Conservation (phyloP, 345 rosid genomes). For the Nephelium lappaceum region DNA sequence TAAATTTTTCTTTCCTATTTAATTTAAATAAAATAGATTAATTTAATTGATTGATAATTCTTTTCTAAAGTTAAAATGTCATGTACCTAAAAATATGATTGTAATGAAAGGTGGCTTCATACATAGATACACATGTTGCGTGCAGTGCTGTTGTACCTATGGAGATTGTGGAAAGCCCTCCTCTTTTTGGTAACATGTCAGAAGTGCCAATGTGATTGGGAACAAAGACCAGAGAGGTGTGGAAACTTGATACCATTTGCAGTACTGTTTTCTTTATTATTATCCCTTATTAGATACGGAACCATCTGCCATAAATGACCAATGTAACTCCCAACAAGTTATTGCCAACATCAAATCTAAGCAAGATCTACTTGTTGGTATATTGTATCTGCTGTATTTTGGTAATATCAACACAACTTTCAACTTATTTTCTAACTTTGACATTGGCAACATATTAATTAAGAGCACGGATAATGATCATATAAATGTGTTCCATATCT, state of each 20-base stretch:
- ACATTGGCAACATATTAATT: too few species aligned
- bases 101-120: too few species aligned
- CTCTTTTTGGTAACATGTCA: constrained; percentile 4
- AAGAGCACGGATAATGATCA: background rate
- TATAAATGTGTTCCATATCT: background rate
- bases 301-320: background rate
- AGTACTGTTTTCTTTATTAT: background rate
- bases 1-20: too few species aligned
- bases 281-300: too few species aligned
- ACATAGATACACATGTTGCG: too few species aligned
- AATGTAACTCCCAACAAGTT: background rate
- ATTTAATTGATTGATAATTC: too few species aligned
- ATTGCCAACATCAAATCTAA: constrained; percentile 10
- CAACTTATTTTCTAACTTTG: too few species aligned
- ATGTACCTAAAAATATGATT: too few species aligned
- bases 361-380: constrained; percentile 3
- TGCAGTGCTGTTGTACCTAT: background rate
- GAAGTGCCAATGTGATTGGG: constrained; percentile 20
- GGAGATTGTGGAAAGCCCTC: constrained; percentile 3
- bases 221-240: constrained; percentile 15
- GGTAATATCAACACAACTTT: background rate
- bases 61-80: too few species aligned
- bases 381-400: background rate
- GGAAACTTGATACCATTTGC: constrained; percentile 41
- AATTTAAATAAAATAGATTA: too few species aligned